Conservation (phyloP, 768 basidiomycete genomes). For the Roridomyces roridus region DNA sequence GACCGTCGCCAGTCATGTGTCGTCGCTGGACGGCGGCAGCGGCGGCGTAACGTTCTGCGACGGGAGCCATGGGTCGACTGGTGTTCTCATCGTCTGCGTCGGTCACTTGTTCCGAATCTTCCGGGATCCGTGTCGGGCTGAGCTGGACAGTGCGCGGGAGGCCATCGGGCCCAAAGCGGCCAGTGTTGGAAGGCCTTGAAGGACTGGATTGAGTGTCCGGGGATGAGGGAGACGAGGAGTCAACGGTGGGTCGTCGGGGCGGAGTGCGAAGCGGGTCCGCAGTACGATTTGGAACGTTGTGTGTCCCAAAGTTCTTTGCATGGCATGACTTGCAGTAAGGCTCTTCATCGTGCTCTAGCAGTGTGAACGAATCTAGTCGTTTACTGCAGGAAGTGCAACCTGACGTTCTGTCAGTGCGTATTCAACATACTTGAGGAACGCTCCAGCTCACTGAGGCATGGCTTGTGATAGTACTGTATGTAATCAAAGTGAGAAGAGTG, state of each 20-base stretch:
- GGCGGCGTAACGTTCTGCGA: slow-evolving; percentile 23
- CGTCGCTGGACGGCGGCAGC: slow-evolving; percentile 24
- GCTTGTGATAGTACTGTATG: too few relatives aligned
- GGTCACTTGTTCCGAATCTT: slow-evolving; percentile 29
- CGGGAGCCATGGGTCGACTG: slow-evolving; percentile 11
- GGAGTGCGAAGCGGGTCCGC: slow-evolving; percentile 43
- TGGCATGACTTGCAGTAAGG: slow-evolving; percentile 82
- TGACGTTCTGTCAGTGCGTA: neutral
- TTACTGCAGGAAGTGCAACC: slow-evolving; percentile 79
- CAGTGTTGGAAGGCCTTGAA: slow-evolving; percentile 47
- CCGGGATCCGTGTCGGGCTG: slow-evolving; percentile 37
- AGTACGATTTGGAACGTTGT: slow-evolving; percentile 74
- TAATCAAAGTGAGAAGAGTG: too few relatives aligned
- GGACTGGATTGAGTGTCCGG: slow-evolving; percentile 27
- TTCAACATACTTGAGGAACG: neutral
- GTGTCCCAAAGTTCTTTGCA: slow-evolving; percentile 77
- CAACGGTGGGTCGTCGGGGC: slow-evolving; percentile 35
- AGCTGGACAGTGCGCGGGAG: slow-evolving; percentile 64
- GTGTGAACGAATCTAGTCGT: slow-evolving; percentile 74
- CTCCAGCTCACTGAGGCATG: slow-evolving; percentile 48
- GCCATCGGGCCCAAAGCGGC: slow-evolving; percentile 49
- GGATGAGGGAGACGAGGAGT: slow-evolving; percentile 31
- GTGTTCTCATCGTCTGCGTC: slow-evolving; percentile 31
- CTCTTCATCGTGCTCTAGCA: slow-evolving; percentile 86
- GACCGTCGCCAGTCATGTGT: slow-evolving; percentile 29